Evolutionary conservation across 345 rosid genomes (phyloP).

Genomic region (Hevea brasiliensis): DNA sequence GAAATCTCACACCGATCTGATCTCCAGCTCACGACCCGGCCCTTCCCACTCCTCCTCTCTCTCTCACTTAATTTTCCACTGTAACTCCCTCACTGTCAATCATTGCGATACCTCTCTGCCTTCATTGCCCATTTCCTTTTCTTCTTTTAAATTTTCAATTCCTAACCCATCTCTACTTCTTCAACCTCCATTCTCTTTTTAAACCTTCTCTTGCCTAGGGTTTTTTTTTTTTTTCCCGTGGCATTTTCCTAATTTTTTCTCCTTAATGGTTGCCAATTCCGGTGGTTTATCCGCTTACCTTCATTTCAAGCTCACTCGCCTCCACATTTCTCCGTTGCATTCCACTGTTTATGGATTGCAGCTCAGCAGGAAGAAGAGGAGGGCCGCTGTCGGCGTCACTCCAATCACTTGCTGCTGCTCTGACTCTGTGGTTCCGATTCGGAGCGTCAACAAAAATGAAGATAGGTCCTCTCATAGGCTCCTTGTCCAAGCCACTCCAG

Average conservation of each 20-base stretch:
- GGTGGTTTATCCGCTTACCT: constrained; percentile 53
- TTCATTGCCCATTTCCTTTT: constrained; percentile 2
- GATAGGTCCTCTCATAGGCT: constrained; percentile 54
- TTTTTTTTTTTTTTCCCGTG: constrained; percentile 33
- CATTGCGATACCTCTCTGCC: constrained; percentile 7
- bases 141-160: background rate
- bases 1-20: constrained; percentile 29
- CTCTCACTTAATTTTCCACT: background rate
- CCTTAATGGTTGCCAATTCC: constrained; percentile 57
- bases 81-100: background rate
- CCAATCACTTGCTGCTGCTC: constrained; percentile 53
- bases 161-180: background rate
- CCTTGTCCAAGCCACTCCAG: constrained; percentile 55
- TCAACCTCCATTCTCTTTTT: too few species aligned
- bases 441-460: constrained; percentile 48
- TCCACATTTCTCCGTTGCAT: constrained; percentile 22
- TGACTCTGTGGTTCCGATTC: constrained; percentile 57
- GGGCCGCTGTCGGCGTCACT: constrained; percentile 12
- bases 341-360: constrained; percentile 28
- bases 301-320: constrained; percentile 47
- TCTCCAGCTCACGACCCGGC: background rate
- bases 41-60: background rate
- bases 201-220: constrained; percentile 18
- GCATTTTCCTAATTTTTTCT: constrained; percentile 36
- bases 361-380: constrained; percentile 36